phyloP scores from a whole-genome alignment of 768 basidiomycete genomes.

The Boletus rubroflammeus region DNA sequence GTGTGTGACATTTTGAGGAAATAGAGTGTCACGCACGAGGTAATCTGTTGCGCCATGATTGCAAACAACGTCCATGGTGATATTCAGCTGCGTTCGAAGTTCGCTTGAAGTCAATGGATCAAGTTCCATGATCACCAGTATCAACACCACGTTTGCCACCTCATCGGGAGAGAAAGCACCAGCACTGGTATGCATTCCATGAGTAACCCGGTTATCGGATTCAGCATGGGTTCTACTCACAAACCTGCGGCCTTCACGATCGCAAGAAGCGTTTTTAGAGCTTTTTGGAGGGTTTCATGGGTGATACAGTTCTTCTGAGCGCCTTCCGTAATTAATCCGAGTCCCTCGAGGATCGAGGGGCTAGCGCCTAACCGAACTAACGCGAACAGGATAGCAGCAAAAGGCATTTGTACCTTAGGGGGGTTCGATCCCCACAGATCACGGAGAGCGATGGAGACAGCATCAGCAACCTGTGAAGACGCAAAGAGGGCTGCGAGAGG shows the following conservation, averaged over 20 bases:
- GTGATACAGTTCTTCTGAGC: slow-evolving; percentile 13
- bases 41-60: slow-evolving; percentile 32
- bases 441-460: slow-evolving; percentile 34
- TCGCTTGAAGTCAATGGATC: slow-evolving; percentile 47
- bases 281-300: slow-evolving; percentile 24
- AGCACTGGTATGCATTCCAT: slow-evolving; percentile 25
- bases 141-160: slow-evolving; percentile 45
- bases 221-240: slow-evolving; percentile 35
- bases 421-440: slow-evolving; percentile 30
- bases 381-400: slow-evolving; percentile 34
- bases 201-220: not conserved
- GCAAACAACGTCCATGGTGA: slow-evolving; percentile 47
- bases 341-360: slow-evolving; percentile 30
- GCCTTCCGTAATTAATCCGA: slow-evolving; percentile 29
- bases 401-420: slow-evolving; percentile 28
- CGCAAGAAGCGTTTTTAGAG: slow-evolving; percentile 40
- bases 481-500: slow-evolving; percentile 16
- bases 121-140: slow-evolving; percentile 52
- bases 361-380: slow-evolving; percentile 47
- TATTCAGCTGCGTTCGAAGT: slow-evolving; percentile 44
- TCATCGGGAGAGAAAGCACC: slow-evolving; percentile 38
- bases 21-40: slow-evolving; percentile 18
- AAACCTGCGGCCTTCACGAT: slow-evolving; percentile 42
- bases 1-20: not conserved
- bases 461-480: slow-evolving; percentile 28